Evolutionary conservation across 169 alveolate species (phyloP), one percentile per base, ranked within the genome.

Genomic region (Eimeria falciformis): DNA sequence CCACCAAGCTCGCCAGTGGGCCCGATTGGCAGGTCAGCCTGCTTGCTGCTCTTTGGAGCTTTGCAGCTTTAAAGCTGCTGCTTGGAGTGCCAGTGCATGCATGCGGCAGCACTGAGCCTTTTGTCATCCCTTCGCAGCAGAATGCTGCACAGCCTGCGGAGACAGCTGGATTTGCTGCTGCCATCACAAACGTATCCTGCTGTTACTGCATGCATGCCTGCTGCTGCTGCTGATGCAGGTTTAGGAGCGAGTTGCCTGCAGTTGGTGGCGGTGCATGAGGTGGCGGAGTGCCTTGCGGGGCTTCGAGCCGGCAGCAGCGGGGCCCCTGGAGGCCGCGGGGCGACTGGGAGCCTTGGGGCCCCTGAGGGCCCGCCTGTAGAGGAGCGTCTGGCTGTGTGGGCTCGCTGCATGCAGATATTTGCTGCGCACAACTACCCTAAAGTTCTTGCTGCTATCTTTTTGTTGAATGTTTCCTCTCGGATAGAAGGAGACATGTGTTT

Each of bases 371-470:
- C 62, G 7, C 58, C 86, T 23, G 86, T 77, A 9, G 86, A 77
- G 5, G 86, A 77, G 86, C 68, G 86, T 11, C 47, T 77, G 55
- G 86, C 6, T 7, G 86, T 77, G 17, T 77, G 86, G 86, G 86
- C 86, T 18, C 86, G 86, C 23, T 77, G 86, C 68, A 25, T 29
- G 43, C 3, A 33, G 86, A 45, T 77, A 43, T 77, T 77, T 47
- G 86, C 65, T 23, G 68, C 25, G 45, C 86, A 77, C 69, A 17
- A 77, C 62, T 77, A 77, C 47, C 93, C 93, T 25, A 40, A 12
- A 21, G 88, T 73, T 18, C 81, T 88, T 29, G 93, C 93, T 71
- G 93, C 93, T 2, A 29, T 73, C 71, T 75, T 71, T 14, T 53
- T 88, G 29, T 68, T 88, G 25, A 65, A 62, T 45, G 86, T 88